Evolutionary conservation across 495 filamentous ascomycete genomes (phyloP).

Genomic region (Bryoglossum gracile): DNA sequence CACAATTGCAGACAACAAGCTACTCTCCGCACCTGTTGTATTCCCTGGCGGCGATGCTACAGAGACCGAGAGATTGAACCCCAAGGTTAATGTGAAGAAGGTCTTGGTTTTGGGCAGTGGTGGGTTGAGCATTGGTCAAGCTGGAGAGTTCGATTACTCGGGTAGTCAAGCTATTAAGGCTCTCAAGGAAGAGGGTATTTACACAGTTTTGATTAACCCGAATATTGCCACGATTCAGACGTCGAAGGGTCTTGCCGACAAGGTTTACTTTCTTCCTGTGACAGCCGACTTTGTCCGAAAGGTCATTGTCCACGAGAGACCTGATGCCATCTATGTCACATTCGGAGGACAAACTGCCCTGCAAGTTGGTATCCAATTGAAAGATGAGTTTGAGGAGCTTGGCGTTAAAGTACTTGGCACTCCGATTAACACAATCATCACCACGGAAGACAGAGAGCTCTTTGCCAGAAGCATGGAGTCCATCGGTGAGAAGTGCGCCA

Average conservation of each 20-base stretch:
- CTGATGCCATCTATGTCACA: constrained; percentile 92
- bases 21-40: constrained; percentile 60
- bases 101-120: constrained; percentile 89
- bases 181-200: constrained; percentile 89
- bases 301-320: constrained; percentile 85
- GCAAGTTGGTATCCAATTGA: constrained; percentile 90
- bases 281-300: constrained; percentile 96
- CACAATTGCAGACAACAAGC: constrained; percentile 48
- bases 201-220: constrained; percentile 93
- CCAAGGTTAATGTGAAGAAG: constrained; percentile 82
- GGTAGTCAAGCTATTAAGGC: constrained; percentile 93
- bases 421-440: constrained; percentile 95
- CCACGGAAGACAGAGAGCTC: constrained; percentile 93
- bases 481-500: constrained; percentile 95
- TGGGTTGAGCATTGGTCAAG: constrained; percentile 92
- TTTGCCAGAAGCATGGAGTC: constrained; percentile 98
- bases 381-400: constrained; percentile 85
- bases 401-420: constrained; percentile 94
- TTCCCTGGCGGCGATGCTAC: constrained; percentile 79
- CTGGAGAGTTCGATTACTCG: constrained; percentile 98
- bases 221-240: constrained; percentile 99
- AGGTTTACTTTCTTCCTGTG: constrained; percentile 96
- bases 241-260: constrained; percentile 92
- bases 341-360: constrained; percentile 96
- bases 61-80: constrained; percentile 68